Conservation (phyloP, 1,139 yeast genomes). For the Geotrichum citri-aurantii region DNA sequence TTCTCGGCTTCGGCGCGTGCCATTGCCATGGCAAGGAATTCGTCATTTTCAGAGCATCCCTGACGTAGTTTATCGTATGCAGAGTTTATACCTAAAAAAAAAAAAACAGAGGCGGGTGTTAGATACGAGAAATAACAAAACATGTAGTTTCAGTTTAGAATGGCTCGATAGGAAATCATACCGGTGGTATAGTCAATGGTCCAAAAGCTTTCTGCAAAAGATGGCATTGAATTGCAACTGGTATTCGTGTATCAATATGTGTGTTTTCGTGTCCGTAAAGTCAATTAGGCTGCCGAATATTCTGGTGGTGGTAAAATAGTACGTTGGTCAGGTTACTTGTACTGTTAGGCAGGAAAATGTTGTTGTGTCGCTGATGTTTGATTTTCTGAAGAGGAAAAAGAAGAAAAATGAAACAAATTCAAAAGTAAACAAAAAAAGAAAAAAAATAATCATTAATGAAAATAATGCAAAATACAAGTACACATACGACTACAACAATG, state of each 20-base stretch:
- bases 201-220: constrained; percentile 26
- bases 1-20: constrained; percentile 72
- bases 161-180: neutral
- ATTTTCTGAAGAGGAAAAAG: neutral
- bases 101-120: neutral
- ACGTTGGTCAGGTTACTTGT: neutral
- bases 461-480: neutral
- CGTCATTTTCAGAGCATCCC: constrained; percentile 69
- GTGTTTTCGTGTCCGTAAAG: neutral
- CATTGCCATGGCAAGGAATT: constrained; percentile 58
- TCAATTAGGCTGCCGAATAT: neutral
- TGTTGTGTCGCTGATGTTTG: neutral
- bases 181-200: constrained; percentile 22
- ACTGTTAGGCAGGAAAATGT: neutral
- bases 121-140: neutral
- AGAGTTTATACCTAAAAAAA: constrained; percentile 44
- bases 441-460: neutral
- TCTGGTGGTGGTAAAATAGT: neutral
- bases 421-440: neutral
- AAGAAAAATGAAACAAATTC: neutral
- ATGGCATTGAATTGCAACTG: constrained; percentile 2
- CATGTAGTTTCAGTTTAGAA: neutral
- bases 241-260: neutral
- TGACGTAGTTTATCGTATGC: constrained; percentile 63
- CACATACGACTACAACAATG: too few relatives aligned